A percentile compares a stretch with the other conserved stretches of the same genome.
These are phyloP conservation scores for Themeda triandra DNA, from an alignment of 176 grass and related monocot genomes.

Conservation along the genomic window DNA sequence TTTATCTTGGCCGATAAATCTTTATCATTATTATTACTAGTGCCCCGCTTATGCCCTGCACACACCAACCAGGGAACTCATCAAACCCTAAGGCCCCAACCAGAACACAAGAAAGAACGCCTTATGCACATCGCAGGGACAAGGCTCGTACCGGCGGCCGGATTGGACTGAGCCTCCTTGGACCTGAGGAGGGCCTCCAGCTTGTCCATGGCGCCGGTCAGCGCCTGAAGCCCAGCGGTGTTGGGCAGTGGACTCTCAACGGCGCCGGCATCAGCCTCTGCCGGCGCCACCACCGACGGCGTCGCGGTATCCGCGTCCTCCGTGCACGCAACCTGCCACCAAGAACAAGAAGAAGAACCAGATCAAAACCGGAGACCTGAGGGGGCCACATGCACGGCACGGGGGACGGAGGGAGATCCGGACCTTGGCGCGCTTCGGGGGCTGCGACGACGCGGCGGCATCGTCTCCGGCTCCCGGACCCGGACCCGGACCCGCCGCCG, in stretches of 20 bases:
- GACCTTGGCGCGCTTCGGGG: slow-evolving; percentile 52
- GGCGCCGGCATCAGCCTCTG: background rate
- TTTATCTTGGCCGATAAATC: slow-evolving; percentile 41
- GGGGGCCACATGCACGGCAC: background rate
- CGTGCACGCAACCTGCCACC: slow-evolving; percentile 6
- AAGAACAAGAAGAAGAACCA: background rate
- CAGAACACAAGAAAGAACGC: background rate
- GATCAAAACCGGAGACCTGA: slow-evolving; percentile 18
- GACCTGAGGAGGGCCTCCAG: slow-evolving; percentile 43
- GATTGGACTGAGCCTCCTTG: slow-evolving; percentile 23
- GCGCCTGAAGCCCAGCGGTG: slow-evolving; percentile 40
- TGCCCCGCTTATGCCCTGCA: slow-evolving; percentile 30
- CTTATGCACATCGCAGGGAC: background rate
- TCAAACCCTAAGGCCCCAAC: background rate
- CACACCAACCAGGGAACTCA: background rate
- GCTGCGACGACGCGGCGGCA: slow-evolving; percentile 33
- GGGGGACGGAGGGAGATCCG: slow-evolving; percentile 22
- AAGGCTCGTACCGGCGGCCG: slow-evolving; percentile 25
- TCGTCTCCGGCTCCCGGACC: background rate
- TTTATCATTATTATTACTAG: background rate
- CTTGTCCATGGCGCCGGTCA: slow-evolving; percentile 49
- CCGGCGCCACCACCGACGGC: background rate
- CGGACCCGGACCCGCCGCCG: background rate
- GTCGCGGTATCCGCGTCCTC: slow-evolving; percentile 22
- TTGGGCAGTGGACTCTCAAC: slow-evolving; percentile 1